Evolutionary conservation across 192 early-diverging fungal species (phyloP).

Genomic region (Podochytrium sp.): DNA sequence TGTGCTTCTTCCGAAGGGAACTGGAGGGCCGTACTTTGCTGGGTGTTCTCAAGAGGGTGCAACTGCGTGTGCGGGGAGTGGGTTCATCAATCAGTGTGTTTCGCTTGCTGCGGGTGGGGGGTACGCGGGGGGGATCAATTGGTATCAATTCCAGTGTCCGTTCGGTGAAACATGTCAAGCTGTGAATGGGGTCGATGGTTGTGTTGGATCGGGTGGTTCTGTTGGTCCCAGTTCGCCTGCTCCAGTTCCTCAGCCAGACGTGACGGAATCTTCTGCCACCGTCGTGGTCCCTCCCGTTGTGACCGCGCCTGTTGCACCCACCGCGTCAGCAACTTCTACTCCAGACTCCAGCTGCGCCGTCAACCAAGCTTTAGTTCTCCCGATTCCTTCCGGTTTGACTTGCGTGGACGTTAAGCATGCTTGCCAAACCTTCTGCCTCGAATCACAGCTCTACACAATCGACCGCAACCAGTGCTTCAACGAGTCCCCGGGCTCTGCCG

Average conservation of each 20-base stretch:
- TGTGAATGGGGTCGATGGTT: not conserved
- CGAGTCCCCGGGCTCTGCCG: not conserved
- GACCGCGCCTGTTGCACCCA: not conserved
- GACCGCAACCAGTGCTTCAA: not conserved
- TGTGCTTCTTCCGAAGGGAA: not conserved
- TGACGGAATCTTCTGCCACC: not conserved
- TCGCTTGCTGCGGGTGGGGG: constrained; percentile 2
- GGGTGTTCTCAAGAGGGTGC: not conserved
- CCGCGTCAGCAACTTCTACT: not conserved
- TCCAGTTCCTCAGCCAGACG: not conserved
- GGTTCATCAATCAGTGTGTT: constrained; percentile 15
- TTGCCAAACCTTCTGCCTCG: not conserved
- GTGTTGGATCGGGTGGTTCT: constrained; percentile 5
- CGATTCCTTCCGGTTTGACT: not conserved
- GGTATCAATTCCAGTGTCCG: not conserved
- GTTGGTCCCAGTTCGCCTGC: not conserved
- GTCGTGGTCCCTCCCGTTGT: not conserved
- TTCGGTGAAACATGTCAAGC: not conserved
- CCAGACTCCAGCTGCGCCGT: not conserved
- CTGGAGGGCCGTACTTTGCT: not conserved
- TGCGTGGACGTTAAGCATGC: constrained; percentile 3
- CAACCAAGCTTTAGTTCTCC: not conserved
- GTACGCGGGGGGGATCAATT: not conserved
- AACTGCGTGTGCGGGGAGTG: not conserved
- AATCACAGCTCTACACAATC: not conserved